These are phyloP conservation scores for Gaeumannomyces sp. DNA, from an alignment of 2,329 filamentous ascomycete genomes.

Conservation along the genomic window DNA sequence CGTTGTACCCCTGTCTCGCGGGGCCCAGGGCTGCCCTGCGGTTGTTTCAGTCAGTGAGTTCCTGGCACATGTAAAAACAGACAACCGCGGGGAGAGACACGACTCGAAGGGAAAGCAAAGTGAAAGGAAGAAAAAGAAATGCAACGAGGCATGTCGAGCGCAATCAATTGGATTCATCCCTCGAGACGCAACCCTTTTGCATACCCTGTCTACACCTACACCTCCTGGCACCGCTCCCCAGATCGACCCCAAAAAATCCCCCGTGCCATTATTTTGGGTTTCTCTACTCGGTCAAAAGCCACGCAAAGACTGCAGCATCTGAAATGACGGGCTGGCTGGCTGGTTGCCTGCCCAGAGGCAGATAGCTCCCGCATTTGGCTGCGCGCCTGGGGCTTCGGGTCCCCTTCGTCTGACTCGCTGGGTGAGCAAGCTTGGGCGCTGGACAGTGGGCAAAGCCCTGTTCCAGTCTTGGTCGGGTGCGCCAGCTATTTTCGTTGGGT, in stretches of 20 bases:
- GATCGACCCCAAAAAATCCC: too few species aligned
- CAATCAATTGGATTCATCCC: neutral
- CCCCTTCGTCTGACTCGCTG: slow-evolving; percentile 20
- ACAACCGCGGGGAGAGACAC: neutral
- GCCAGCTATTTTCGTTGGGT: neutral
- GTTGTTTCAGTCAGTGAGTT: neutral
- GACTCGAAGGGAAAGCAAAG: neutral
- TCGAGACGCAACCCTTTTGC: neutral
- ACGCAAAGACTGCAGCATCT: neutral
- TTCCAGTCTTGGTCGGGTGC: neutral
- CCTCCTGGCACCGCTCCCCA: neutral
- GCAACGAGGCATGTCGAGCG: too few species aligned
- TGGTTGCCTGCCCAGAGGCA: neutral
- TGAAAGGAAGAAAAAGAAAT: neutral
- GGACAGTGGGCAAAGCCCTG: neutral
- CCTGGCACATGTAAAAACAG: neutral
- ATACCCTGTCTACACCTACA: slow-evolving; percentile 5
- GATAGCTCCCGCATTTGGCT: neutral
- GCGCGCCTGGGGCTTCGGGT: too few species aligned
- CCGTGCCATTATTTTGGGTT: too few species aligned
- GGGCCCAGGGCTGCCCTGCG: too few species aligned
- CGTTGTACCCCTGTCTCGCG: neutral
- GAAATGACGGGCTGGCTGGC: neutral
- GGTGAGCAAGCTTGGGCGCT: slow-evolving; percentile 18
- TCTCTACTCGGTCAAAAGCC: neutral